phyloP scores from a whole-genome alignment of 495 filamentous ascomycete species.

The Penicillium cosmopolitanum region DNA sequence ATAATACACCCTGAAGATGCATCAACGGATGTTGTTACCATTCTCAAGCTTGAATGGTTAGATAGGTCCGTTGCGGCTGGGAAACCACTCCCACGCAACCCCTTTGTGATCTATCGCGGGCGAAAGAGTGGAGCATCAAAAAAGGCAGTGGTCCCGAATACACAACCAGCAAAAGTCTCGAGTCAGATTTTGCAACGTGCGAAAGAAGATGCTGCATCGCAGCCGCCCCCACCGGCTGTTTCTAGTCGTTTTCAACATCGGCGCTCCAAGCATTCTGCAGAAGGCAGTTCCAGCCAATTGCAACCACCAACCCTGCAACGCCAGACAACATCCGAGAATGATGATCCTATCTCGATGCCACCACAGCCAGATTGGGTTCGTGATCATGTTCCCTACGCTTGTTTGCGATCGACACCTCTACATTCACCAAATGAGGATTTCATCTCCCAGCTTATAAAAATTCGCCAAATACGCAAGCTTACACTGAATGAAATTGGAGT shows the following conservation, averaged over 20 bases:
- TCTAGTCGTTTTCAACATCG: conserved; percentile 15
- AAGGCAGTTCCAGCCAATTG: conserved; percentile 18
- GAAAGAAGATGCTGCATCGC: conserved; percentile 47
- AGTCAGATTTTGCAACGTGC: conserved; percentile 56
- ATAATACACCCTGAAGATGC: conserved; percentile 6
- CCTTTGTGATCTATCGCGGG: conserved; percentile 70
- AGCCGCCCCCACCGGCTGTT: conserved; percentile 17
- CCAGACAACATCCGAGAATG: conserved; percentile 74
- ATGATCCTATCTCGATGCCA: conserved; percentile 54
- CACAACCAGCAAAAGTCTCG: conserved; percentile 11
- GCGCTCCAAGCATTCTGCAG: conserved; percentile 24
- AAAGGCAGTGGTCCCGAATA: neutral
- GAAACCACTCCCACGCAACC: conserved; percentile 56
- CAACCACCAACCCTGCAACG: conserved; percentile 55
- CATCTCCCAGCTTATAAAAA: conserved; percentile 73
- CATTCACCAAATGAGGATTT: conserved; percentile 76
- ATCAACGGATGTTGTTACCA: conserved; percentile 52
- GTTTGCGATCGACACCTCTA: conserved; percentile 74
- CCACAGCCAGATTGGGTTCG: conserved; percentile 72
- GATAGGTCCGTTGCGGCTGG: conserved; percentile 59
- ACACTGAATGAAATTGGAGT: conserved; percentile 77
- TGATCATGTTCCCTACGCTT: conserved; percentile 71
- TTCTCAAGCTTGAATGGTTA: conserved; percentile 80
- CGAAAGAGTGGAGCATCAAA: conserved; percentile 22
- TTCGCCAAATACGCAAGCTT: conserved; percentile 70